phyloP scores from a whole-genome alignment of 1,284 basidiomycete genomes.

The Melampsora americana region DNA sequence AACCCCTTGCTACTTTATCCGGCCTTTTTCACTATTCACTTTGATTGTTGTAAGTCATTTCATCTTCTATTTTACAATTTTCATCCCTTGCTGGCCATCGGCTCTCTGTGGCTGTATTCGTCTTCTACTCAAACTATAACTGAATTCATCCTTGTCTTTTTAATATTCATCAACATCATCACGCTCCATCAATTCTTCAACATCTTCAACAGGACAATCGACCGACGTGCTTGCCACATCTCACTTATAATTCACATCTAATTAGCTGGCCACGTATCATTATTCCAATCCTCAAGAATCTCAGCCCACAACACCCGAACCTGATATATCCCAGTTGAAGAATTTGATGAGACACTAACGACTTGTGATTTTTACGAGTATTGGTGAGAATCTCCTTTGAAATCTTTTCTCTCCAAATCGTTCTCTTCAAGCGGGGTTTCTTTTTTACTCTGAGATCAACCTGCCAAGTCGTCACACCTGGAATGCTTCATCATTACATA shows the following conservation, averaged over 20 bases:
- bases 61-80: background rate
- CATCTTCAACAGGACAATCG: background rate
- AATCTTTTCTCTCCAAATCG: too few species aligned
- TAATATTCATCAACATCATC: background rate
- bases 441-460: too few species aligned
- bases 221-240: background rate
- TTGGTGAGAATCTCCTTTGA: background rate
- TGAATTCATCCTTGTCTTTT: background rate
- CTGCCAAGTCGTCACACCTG: too few species aligned
- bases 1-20: background rate
- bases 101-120: background rate
- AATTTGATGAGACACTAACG: background rate
- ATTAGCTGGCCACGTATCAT: background rate
- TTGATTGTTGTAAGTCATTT: constrained; percentile 2
- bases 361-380: background rate
- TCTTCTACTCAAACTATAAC: too few species aligned
- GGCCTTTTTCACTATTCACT: background rate
- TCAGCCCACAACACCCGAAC: background rate
- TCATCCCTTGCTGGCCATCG: background rate
- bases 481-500: too few species aligned
- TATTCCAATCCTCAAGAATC: background rate
- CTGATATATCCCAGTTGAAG: background rate
- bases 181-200: background rate
- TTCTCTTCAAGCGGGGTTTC: too few species aligned
- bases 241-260: background rate